phyloP scores from a whole-genome alignment of 148 eudicot genomes.

The Arctostaphylos glauca region DNA sequence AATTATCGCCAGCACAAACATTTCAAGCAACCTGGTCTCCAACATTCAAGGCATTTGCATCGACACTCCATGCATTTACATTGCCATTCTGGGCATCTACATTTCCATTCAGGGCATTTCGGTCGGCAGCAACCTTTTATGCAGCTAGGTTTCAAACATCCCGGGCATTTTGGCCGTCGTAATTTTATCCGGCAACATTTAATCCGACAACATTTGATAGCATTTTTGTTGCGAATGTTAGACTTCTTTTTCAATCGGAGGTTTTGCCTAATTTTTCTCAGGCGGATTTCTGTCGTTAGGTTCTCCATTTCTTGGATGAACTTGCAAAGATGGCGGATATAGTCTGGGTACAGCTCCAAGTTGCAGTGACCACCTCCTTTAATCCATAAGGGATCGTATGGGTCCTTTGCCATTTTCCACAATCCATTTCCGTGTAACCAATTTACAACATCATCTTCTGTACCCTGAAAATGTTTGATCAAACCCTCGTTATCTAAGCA shows the following conservation, averaged over 20 bases:
- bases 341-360: constrained; percentile 93
- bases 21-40: constrained; percentile 33
- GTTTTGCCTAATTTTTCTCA: constrained; percentile 57
- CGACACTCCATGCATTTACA: constrained; percentile 36
- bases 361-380: constrained; percentile 99
- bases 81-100: constrained; percentile 32
- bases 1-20: constrained; percentile 27
- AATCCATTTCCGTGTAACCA: constrained; percentile 83
- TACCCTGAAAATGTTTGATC: constrained; percentile 54
- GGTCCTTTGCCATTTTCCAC: constrained; percentile 85
- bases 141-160: constrained; percentile 30
- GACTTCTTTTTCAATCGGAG: constrained; percentile 36
- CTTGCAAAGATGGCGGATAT: constrained; percentile 84
- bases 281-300: constrained; percentile 62
- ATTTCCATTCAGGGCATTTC: constrained; percentile 34
- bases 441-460: constrained; percentile 95
- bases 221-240: constrained; percentile 15
- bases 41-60: constrained; percentile 36
- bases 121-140: constrained; percentile 33
- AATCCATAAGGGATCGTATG: constrained; percentile 96
- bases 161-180: constrained; percentile 40
- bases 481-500: neutral
- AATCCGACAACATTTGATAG: constrained; percentile 42
- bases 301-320: constrained; percentile 91
- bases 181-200: constrained; percentile 44